phyloP scores from a whole-genome alignment of 257 asterid genomes.

The Primulina eburnea region DNA sequence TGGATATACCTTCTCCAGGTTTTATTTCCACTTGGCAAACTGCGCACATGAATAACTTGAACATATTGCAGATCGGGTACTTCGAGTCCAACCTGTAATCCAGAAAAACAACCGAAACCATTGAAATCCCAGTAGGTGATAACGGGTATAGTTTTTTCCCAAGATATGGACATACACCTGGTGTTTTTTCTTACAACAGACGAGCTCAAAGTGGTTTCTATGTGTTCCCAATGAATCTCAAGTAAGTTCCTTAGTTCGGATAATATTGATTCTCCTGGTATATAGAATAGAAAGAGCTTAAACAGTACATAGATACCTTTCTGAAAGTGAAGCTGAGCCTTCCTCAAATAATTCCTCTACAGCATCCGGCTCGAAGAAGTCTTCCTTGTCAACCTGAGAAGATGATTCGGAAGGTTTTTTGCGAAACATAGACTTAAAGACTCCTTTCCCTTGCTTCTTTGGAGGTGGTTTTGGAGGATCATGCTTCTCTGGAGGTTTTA shows the following conservation, averaged over 20 bases:
- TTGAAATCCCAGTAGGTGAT: conserved; percentile 1
- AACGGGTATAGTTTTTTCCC: not conserved
- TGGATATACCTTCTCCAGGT: conserved; percentile 90
- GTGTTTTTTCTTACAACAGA: not conserved
- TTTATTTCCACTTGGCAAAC: conserved; percentile 91
- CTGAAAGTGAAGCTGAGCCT: conserved; percentile 91
- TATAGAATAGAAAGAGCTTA: conserved; percentile 1
- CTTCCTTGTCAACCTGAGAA: conserved; percentile 54
- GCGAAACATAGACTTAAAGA: conserved; percentile 79
- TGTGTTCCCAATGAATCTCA: not conserved
- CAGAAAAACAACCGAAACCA: conserved; percentile 16
- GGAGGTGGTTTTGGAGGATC: conserved; percentile 55
- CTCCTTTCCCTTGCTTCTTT: conserved; percentile 77
- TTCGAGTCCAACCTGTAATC: conserved; percentile 69
- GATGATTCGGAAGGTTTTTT: conserved; percentile 60
- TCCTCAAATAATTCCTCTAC: conserved; percentile 94
- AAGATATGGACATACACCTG: not conserved
- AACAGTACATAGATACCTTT: conserved; percentile 48
- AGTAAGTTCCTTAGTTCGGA: not conserved
- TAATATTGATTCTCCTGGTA: not conserved
- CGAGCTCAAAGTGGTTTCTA: not conserved
- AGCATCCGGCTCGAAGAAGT: conserved; percentile 50
- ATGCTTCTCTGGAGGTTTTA: conserved; percentile 66
- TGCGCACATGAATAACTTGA: conserved; percentile 90
- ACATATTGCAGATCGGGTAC: conserved; percentile 93